Evolutionary conservation across 306 rosid genomes (phyloP).

Genomic region (Cicer arietinum): DNA sequence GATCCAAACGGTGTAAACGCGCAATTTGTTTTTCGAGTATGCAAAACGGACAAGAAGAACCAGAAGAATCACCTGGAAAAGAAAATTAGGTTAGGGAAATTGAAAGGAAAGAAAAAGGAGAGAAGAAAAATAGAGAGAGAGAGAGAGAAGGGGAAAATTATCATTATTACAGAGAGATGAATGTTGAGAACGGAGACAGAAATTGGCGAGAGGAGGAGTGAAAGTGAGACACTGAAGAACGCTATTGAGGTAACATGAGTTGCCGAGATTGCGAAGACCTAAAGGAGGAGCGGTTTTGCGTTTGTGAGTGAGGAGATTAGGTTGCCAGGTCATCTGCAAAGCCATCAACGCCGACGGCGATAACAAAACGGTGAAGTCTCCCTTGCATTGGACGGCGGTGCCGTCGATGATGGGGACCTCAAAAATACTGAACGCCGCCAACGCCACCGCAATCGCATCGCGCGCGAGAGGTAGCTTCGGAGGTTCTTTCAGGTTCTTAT

Average conservation of each 20-base stretch:
- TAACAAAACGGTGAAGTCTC: constrained; percentile 27
- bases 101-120: background rate
- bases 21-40: constrained; percentile 82
- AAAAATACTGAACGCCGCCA: constrained; percentile 45
- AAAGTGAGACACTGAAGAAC: constrained; percentile 99
- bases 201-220: constrained; percentile 99
- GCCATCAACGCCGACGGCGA: constrained; percentile 83
- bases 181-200: constrained; percentile 87
- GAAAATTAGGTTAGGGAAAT: background rate
- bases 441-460: constrained; percentile 77
- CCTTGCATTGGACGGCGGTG: constrained; percentile 79
- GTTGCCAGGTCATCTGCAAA: constrained; percentile 97
- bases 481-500: constrained; percentile 2
- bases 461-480: constrained; percentile 48
- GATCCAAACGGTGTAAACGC: constrained; percentile 75
- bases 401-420: constrained; percentile 38
- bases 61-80: constrained; percentile 71
- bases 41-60: constrained; percentile 81
- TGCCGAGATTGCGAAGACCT: constrained; percentile 95
- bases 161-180: constrained; percentile 62
- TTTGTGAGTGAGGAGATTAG: constrained; percentile 85
- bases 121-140: background rate
- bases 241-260: constrained; percentile 98
- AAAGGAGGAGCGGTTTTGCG: constrained; percentile 81
- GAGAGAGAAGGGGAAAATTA: background rate